Evolutionary conservation across 331 rosid species (phyloP), one percentile per base, ranked within the genome.

Genomic region (Phaseolus coccineus): DNA sequence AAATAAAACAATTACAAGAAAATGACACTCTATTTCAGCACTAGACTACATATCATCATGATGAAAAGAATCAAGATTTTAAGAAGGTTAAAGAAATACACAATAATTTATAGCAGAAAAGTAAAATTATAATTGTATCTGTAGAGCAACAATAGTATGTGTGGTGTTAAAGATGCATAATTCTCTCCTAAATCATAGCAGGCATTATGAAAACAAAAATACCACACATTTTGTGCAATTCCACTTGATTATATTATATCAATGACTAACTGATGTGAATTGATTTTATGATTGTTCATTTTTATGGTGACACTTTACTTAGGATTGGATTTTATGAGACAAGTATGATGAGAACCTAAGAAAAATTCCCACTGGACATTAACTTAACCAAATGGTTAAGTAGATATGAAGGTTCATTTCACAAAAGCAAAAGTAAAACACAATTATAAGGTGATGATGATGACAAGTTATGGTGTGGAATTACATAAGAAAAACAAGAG

Each of bases 41-140:
- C 61, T 73, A 56, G 69, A 30, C 61, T 73, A 28, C 3, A 53
- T 35, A 73, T 39, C 59, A 63, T 27, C 35, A 52, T 55, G 31
- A 65, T 53, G 61, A 31, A 39, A 22, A 31, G 33, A 56, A 71
- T 61, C 73, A 71, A 61, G 73, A 10, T 33, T 50, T 53, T 33
- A 40, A 39, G 22, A 40, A 39, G 50, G 24, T 53, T 61, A 52
- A 76, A 25, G 55, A 77, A 77, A 82, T 53, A 82, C 76, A 55
- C 35, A 53, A 61, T 30, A 51, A 70, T 57, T 33, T 63, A 51
- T 69, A 71, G 53, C 14, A 65, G 59, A 77, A 77, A 13, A 71
- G 62, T 48, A 68, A 72, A 58, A 44, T 24, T 55, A 55, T 51
- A 33, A 64, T 51, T 9, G 27, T 65, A 16, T 37, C 67, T n/a